A percentile compares a stretch with the other conserved stretches of the same genome.
Conservation (phyloP, 208 protist species). For the Novymonas esmeraldas region DNA sequence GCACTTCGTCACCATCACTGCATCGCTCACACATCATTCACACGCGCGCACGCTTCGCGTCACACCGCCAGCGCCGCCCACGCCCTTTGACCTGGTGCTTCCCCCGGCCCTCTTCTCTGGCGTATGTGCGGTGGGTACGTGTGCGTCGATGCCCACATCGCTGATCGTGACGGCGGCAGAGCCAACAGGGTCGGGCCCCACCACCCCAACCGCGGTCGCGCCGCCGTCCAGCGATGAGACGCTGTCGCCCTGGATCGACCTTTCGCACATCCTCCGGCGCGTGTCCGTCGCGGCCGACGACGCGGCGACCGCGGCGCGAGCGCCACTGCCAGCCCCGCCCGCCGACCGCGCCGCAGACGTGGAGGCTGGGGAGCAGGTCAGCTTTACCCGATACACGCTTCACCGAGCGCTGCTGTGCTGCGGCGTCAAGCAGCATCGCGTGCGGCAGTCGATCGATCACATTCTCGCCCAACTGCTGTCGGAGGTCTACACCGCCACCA, state of each 20-base stretch:
- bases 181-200: background rate
- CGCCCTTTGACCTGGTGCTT: no score
- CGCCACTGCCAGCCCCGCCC: background rate
- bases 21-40: no score
- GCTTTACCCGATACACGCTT: constrained; percentile 22
- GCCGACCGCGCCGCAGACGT: background rate
- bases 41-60: no score
- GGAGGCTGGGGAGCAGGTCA: background rate
- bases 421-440: constrained; percentile 62
- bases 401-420: constrained; percentile 35
- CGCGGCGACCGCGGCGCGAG: background rate
- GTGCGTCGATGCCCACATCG: no score
- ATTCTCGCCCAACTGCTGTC: constrained; percentile 43
- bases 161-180: background rate
- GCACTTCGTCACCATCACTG: no score
- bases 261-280: constrained; percentile 18
- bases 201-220: background rate
- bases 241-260: constrained; percentile 24
- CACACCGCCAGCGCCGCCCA: no score
- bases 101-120: no score
- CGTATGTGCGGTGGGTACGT: no score
- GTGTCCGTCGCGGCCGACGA: constrained; percentile 6
- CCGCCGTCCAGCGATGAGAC: constrained; percentile 11
- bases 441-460: constrained; percentile 21
- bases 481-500: constrained; percentile 4